Conservation (phyloP, 1,139 yeast species). For the Debaryomyces singareniensis region DNA sequence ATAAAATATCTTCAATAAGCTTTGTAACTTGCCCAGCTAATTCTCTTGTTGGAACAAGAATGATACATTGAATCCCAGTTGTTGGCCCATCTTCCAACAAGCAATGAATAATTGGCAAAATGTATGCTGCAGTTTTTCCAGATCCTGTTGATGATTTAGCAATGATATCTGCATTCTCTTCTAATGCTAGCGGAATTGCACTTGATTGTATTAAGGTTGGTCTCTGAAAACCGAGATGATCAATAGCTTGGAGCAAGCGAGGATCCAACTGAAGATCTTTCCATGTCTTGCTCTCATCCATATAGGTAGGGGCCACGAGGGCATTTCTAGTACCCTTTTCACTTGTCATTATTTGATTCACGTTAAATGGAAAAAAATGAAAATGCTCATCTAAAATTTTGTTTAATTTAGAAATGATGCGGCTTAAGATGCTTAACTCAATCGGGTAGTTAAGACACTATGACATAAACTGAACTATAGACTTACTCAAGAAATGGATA, state of each 20-base stretch:
- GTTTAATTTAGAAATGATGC: too few relatives aligned
- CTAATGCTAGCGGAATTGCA: constrained; percentile 87
- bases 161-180: constrained; percentile 78
- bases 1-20: constrained; percentile 60
- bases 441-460: too few relatives aligned
- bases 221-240: constrained; percentile 69
- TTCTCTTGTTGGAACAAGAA: constrained; percentile 83
- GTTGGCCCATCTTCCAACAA: constrained; percentile 38
- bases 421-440: too few relatives aligned
- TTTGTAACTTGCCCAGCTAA: constrained; percentile 76
- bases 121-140: constrained; percentile 84
- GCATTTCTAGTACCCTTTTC: background rate
- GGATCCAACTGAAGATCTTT: constrained; percentile 71
- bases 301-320: constrained; percentile 43
- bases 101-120: constrained; percentile 70
- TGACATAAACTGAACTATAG: too few relatives aligned
- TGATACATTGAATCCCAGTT: constrained; percentile 43
- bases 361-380: background rate
- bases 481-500: too few relatives aligned
- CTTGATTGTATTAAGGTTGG: constrained; percentile 89
- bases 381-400: background rate
- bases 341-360: background rate
- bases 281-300: constrained; percentile 69
- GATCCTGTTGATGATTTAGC: constrained; percentile 90
- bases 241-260: constrained; percentile 77